Evolutionary conservation across 176 grass and related monocot species (phyloP).

Genomic region (Phragmites australis): DNA sequence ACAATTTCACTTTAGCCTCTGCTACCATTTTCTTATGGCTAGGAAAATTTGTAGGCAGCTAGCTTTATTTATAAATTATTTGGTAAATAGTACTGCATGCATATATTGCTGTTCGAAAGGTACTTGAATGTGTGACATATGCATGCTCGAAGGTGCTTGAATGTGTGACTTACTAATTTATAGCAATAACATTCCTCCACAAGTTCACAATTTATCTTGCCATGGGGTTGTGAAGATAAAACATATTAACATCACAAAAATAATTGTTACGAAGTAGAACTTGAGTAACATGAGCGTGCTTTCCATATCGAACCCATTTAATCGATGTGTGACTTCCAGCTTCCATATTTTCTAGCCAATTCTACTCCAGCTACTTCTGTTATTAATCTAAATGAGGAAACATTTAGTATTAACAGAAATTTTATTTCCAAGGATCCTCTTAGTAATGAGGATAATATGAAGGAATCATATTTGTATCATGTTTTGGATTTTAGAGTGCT

Average conservation of each 20-base stretch:
- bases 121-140: too few species aligned
- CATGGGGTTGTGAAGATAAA: not conserved
- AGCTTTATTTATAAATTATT: slow-evolving; percentile 4
- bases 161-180: not conserved
- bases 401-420: not conserved
- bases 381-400: not conserved
- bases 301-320: too few species aligned
- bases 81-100: not conserved
- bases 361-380: too few species aligned
- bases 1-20: not conserved
- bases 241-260: slow-evolving; percentile 3
- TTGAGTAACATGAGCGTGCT: not conserved
- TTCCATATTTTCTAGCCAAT: not conserved
- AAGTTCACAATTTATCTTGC: not conserved
- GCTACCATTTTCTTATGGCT: not conserved
- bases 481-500: too few species aligned
- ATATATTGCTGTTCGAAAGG: too few species aligned
- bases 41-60: not conserved
- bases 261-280: not conserved
- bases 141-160: slow-evolving; percentile 6
- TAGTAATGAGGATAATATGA: too few species aligned
- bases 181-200: not conserved
- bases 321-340: not conserved
- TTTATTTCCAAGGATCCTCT: too few species aligned
- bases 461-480: too few species aligned